phyloP scores from a whole-genome alignment of 2,329 filamentous ascomycete species.

The Scedosporium minutisporum region DNA sequence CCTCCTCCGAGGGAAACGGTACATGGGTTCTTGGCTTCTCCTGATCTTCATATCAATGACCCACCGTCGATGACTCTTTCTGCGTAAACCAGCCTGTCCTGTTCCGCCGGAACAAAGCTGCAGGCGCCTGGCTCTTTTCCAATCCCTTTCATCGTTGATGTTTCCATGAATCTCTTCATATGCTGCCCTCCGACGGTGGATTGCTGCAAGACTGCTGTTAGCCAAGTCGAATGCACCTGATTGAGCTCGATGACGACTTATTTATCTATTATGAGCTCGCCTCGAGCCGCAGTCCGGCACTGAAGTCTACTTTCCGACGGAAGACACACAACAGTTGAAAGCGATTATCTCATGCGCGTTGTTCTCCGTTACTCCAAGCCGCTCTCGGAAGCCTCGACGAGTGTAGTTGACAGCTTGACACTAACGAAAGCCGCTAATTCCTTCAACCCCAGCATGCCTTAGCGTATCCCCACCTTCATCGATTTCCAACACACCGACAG shows the following conservation, averaged over 20 bases:
- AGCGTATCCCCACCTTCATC: no score
- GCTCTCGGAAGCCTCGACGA: neutral
- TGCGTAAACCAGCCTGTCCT: neutral
- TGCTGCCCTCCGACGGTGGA: neutral
- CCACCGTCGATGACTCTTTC: neutral
- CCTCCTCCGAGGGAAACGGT: neutral
- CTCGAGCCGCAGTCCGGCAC: slow-evolving; percentile 1
- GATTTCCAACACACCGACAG: no score
- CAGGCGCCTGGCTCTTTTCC: neutral
- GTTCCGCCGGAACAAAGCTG: neutral
- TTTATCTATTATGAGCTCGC: slow-evolving; percentile 2
- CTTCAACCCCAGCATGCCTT: no score
- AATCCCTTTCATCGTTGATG: neutral
- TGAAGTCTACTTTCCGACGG: neutral
- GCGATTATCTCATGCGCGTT: neutral
- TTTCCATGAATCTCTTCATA: neutral
- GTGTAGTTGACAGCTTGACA: no score
- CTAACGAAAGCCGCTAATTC: no score
- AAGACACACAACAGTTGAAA: neutral
- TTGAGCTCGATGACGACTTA: slow-evolving; percentile 5
- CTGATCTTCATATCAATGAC: neutral
- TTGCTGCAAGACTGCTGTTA: neutral
- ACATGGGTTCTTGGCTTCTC: neutral
- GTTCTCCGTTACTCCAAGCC: neutral
- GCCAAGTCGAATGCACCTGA: neutral